phyloP scores from a whole-genome alignment of 371 early-diverging fungal genomes.

The Mucor racemosus region DNA sequence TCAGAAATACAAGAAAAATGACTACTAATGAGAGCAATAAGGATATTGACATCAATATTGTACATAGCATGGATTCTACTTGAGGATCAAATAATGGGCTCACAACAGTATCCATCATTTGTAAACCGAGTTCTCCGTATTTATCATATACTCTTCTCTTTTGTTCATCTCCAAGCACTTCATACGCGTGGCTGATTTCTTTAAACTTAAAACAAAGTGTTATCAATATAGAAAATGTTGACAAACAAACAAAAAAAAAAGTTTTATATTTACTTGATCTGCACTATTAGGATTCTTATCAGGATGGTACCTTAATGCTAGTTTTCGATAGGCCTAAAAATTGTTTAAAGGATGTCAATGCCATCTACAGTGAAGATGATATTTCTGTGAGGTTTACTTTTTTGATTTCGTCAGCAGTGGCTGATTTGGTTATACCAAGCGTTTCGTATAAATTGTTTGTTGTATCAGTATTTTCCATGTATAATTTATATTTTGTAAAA shows the following conservation, averaged over 20 bases:
- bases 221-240: neutral
- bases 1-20: constrained; percentile 77
- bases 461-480: constrained; percentile 7
- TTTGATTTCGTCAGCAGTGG: constrained; percentile 71
- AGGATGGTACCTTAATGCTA: constrained; percentile 77
- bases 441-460: constrained; percentile 57
- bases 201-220: constrained; percentile 56
- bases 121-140: constrained; percentile 87
- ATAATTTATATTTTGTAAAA: neutral
- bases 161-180: constrained; percentile 71
- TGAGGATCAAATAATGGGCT: constrained; percentile 82
- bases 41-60: constrained; percentile 60
- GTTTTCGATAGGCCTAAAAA: constrained; percentile 51
- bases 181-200: constrained; percentile 81
- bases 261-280: constrained; percentile 38
- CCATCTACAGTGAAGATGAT: neutral
- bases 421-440: constrained; percentile 62
- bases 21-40: constrained; percentile 68
- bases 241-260: neutral
- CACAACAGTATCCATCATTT: constrained; percentile 77
- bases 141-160: constrained; percentile 84
- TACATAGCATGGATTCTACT: constrained; percentile 73
- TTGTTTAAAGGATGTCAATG: neutral
- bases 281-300: constrained; percentile 62
- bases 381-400: constrained; percentile 40